Conservation (phyloP, 1,139 yeast genomes). For the Sugiyamaella sp. region DNA sequence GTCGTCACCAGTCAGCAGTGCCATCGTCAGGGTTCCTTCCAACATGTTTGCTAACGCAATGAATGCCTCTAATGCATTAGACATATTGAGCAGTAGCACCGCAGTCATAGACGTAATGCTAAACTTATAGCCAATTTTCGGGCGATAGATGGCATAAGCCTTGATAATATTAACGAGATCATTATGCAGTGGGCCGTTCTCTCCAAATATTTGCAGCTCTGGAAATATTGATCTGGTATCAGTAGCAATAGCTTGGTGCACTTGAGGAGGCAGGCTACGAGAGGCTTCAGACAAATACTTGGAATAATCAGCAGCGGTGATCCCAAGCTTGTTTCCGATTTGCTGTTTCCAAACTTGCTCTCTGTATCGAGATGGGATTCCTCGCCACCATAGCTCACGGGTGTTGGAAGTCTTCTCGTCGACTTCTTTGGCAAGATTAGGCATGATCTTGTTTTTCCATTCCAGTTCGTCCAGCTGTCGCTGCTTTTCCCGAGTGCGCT, state of each 20-base stretch:
- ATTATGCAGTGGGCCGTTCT: conserved; percentile 43
- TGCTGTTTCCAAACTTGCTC: conserved; percentile 55
- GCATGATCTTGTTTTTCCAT: conserved; percentile 53
- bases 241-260: conserved; percentile 28
- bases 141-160: conserved; percentile 41
- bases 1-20: conserved; percentile 34
- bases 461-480: conserved; percentile 37
- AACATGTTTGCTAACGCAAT: conserved; percentile 51
- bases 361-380: conserved; percentile 56
- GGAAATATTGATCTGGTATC: conserved; percentile 49
- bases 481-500: conserved; percentile 36
- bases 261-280: conserved; percentile 11
- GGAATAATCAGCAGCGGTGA: conserved; percentile 32
- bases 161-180: conserved; percentile 41
- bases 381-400: conserved; percentile 69
- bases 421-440: conserved; percentile 44
- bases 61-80: conserved; percentile 48
- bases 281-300: conserved; percentile 26
- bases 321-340: conserved; percentile 45
- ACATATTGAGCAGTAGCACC: conserved; percentile 47
- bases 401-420: conserved; percentile 43
- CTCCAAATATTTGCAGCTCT: conserved; percentile 51
- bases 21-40: conserved; percentile 41
- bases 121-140: conserved; percentile 36
- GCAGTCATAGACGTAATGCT: conserved; percentile 45